A percentile compares a stretch with the other conserved stretches of the same genome.
phyloP scores from a whole-genome alignment of 768 basidiomycete species.

The Suillus brevipes region DNA sequence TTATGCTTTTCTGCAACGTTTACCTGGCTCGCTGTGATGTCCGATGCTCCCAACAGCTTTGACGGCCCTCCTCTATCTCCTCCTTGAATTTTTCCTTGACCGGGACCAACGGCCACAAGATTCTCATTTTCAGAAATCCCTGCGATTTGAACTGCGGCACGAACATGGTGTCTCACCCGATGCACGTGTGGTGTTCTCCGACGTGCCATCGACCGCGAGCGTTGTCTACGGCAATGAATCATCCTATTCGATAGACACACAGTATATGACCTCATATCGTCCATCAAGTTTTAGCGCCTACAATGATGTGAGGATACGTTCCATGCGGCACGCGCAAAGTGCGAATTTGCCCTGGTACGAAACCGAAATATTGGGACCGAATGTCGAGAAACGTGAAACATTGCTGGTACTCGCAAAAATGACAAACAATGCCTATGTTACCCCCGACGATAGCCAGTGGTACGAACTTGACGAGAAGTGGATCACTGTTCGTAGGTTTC shows the following conservation, averaged over 20 bases:
- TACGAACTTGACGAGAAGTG: constrained; percentile 70
- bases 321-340: constrained; percentile 47
- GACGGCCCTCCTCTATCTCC: constrained; percentile 48
- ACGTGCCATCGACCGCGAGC: constrained; percentile 31
- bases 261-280: constrained; percentile 38
- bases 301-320: constrained; percentile 44
- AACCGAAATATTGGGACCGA: constrained; percentile 69
- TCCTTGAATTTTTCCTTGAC: constrained; percentile 32
- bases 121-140: constrained; percentile 17
- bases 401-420: constrained; percentile 89
- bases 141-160: constrained; percentile 59
- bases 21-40: constrained; percentile 12
- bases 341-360: constrained; percentile 66
- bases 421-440: constrained; percentile 88
- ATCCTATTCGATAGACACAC: constrained; percentile 41
- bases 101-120: constrained; percentile 9
- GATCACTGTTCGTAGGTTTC: constrained; percentile 48
- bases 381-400: constrained; percentile 74
- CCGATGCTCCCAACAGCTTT: constrained; percentile 42
- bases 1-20: constrained; percentile 17
- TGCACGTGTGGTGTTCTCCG: constrained; percentile 56
- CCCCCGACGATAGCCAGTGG: constrained; percentile 66
- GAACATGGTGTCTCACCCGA: constrained; percentile 53
- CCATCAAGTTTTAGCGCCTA: constrained; percentile 50
- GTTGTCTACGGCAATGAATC: constrained; percentile 18